A percentile compares a stretch with the other conserved stretches of the same genome.
Evolutionary conservation across 768 basidiomycete genomes (phyloP).

Genomic region (Mycena indigotica): DNA sequence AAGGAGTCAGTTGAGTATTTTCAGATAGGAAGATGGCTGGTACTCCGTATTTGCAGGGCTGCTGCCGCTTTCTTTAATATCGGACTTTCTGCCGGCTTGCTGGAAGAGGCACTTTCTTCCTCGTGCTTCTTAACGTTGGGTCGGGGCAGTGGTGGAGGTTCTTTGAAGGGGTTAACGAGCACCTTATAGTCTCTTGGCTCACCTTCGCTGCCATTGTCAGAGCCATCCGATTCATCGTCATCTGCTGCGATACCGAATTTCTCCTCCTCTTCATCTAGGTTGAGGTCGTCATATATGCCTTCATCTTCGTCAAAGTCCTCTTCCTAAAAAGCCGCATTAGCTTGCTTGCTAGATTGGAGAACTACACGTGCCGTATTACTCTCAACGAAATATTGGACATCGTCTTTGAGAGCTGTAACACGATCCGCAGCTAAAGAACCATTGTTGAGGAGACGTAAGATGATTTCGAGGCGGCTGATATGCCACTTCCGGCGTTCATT

Average conservation of each 20-base stretch:
- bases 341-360: conserved; percentile 12
- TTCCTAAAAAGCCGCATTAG: conserved; percentile 57
- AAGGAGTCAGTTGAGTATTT: conserved; percentile 17
- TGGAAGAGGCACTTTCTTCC: conserved; percentile 73
- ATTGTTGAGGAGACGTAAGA: conserved; percentile 91
- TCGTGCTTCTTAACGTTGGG: conserved; percentile 75
- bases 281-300: conserved; percentile 96
- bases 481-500: conserved; percentile 98
- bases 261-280: conserved; percentile 95
- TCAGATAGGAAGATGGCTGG: conserved; percentile 32
- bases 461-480: conserved; percentile 87
- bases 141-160: conserved; percentile 57
- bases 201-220: conserved; percentile 77
- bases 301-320: conserved; percentile 98
- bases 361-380: conserved; percentile 79
- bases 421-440: conserved; percentile 83
- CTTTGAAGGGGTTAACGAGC: conserved; percentile 4
- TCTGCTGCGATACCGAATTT: conserved; percentile 82
- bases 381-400: conserved; percentile 95
- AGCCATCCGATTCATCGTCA: conserved; percentile 78
- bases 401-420: conserved; percentile 83
- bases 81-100: conserved; percentile 78
- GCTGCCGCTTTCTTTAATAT: conserved; percentile 75
- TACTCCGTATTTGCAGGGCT: conserved; percentile 70
- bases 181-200: not conserved